Percentiles rank a stretch among this genome's conserved stretches.
Conservation (phyloP, 305 asterid species). For the Salvia sclarea region DNA sequence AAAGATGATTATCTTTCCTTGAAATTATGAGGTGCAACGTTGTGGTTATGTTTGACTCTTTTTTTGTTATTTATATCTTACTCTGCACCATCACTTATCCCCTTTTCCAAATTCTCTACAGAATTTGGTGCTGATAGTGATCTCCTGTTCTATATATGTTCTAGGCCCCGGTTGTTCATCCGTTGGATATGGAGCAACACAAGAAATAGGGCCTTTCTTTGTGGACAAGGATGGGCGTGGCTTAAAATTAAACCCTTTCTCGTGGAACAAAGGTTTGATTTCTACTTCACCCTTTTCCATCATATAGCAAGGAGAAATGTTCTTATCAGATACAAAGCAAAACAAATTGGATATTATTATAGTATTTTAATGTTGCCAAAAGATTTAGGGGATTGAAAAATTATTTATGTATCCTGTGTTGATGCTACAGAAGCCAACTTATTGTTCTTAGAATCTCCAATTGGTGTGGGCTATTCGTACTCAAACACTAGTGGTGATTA, state of each 20-base stretch:
- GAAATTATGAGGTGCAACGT: background rate
- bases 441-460: slow-evolving; percentile 87
- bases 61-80: background rate
- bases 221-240: slow-evolving; percentile 53
- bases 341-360: background rate
- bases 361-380: background rate
- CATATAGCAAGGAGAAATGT: slow-evolving; percentile 2
- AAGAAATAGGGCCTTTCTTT: slow-evolving; percentile 91
- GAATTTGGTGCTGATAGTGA: slow-evolving; percentile 29
- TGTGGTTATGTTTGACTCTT: slow-evolving; percentile 2
- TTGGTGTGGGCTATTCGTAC: slow-evolving; percentile 95
- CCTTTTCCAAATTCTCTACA: no score
- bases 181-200: slow-evolving; percentile 96
- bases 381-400: slow-evolving; percentile 9
- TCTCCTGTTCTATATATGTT: slow-evolving; percentile 43
- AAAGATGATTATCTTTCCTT: background rate
- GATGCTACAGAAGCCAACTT: slow-evolving; percentile 81
- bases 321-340: background rate
- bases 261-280: slow-evolving; percentile 68
- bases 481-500: slow-evolving; percentile 73
- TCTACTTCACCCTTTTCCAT: background rate
- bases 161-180: slow-evolving; percentile 98
- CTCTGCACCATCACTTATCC: slow-evolving; percentile 23
- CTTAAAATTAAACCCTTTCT: slow-evolving; percentile 52
- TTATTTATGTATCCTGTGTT: slow-evolving; percentile 20